Conservation (phyloP, 2,329 filamentous ascomycete species). For the Fusarium sp. region DNA sequence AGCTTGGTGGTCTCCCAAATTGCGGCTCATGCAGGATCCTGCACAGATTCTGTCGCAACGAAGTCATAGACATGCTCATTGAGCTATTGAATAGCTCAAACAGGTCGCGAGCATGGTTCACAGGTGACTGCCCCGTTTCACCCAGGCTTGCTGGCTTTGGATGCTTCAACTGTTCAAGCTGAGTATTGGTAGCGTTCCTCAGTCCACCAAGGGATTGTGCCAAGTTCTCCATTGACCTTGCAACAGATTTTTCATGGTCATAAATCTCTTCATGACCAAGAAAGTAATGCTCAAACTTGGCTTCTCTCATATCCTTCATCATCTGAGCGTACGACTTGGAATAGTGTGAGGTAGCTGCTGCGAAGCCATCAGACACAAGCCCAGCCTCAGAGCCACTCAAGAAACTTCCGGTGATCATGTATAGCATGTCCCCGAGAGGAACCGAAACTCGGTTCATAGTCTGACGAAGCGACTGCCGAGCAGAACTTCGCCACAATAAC, state of each 20-base stretch:
- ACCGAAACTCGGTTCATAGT: conserved; percentile 79
- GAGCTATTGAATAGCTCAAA: conserved; percentile 34
- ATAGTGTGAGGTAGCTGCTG: conserved; percentile 71
- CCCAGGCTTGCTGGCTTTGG: not conserved
- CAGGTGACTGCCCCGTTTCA: fast-evolving
- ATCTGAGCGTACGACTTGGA: conserved; percentile 75
- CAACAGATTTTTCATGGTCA: conserved; percentile 79
- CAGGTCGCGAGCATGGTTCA: conserved; percentile 18
- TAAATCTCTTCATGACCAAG: conserved; percentile 84
- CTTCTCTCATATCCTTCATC: conserved; percentile 82
- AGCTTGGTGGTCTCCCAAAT: conserved; percentile 50
- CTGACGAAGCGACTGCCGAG: conserved; percentile 76
- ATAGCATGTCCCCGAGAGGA: conserved; percentile 83
- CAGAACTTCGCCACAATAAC: conserved; percentile 81
- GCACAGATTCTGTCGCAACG: conserved; percentile 24
- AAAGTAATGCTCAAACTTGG: conserved; percentile 89
- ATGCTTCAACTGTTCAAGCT: conserved; percentile 80
- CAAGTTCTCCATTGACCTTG: conserved; percentile 85
- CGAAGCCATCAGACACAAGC: conserved; percentile 74
- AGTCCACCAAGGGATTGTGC: conserved; percentile 91
- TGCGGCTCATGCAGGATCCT: conserved; percentile 40
- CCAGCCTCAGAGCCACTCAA: conserved; percentile 85
- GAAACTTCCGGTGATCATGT: conserved; percentile 84
- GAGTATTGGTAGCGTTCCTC: conserved; percentile 87
- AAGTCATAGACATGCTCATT: conserved; percentile 30